A percentile compares a stretch with the other conserved stretches of the same genome.
Conservation (phyloP, 2,329 filamentous ascomycete species). For the Aureobasidium vineae region DNA sequence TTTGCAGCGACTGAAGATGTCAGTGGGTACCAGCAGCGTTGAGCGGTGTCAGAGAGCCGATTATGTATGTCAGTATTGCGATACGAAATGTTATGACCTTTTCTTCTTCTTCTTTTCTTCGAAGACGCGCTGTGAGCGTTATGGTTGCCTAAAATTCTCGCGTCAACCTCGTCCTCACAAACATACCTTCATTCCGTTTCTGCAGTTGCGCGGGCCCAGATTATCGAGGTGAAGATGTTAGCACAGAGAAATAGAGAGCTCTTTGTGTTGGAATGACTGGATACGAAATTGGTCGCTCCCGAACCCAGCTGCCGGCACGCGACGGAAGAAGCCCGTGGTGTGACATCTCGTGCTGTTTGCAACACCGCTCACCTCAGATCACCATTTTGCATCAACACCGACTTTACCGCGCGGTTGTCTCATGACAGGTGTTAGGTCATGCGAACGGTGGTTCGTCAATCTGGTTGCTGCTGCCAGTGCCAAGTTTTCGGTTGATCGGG, state of each 20-base stretch:
- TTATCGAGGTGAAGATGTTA: background rate
- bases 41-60: background rate
- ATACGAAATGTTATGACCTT: background rate
- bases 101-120: background rate
- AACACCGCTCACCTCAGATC: background rate
- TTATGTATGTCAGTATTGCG: background rate
- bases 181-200: no score
- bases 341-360: slow-evolving; percentile 6
- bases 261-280: no score
- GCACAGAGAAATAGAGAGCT: background rate
- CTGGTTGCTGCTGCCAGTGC: no score
- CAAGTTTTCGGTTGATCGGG: no score
- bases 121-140: background rate
- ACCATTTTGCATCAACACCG: background rate
- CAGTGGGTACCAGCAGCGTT: background rate
- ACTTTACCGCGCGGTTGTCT: background rate
- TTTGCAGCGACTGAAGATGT: background rate
- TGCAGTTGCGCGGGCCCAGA: no score
- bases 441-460: background rate
- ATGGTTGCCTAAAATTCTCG: background rate
- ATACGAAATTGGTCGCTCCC: background rate
- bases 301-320: background rate
- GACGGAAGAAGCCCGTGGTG: background rate
- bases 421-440: background rate
- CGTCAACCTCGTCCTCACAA: background rate